phyloP scores from a whole-genome alignment of 169 alveolate species.

The Neospora caninum region DNA sequence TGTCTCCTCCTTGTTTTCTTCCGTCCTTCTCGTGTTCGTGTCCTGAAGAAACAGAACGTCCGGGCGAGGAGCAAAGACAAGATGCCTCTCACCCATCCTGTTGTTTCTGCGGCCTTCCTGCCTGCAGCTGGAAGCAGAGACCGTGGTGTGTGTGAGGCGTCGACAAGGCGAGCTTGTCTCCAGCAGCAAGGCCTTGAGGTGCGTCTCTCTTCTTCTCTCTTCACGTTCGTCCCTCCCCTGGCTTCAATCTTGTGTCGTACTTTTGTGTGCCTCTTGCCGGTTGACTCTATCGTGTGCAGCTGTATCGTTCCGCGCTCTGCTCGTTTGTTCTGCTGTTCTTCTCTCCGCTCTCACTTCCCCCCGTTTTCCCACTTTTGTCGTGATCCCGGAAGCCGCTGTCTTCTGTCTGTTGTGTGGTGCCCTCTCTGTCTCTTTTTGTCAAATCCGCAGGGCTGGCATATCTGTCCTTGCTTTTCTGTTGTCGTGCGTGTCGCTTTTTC shows the following conservation, averaged over 20 bases:
- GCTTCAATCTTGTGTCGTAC: not conserved
- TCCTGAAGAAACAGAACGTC: no score
- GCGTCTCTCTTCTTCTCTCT: conserved; percentile 8
- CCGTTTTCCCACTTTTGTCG: no score
- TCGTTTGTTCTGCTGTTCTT: not conserved
- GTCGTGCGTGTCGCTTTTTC: no score
- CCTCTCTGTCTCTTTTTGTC: no score
- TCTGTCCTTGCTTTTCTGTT: no score
- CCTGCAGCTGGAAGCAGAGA: conserved; percentile 32
- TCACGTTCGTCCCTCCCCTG: not conserved
- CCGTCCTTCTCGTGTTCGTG: no score
- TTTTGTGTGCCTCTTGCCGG: not conserved
- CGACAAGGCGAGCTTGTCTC: not conserved
- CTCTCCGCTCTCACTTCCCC: not conserved
- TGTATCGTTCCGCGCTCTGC: not conserved
- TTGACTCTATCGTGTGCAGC: not conserved
- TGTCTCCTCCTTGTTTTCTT: no score
- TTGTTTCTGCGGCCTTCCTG: not conserved
- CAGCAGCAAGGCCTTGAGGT: not conserved
- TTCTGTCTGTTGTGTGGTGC: no score
- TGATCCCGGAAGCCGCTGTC: no score
- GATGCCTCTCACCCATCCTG: no score
- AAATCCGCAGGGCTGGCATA: no score
- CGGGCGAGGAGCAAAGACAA: no score
- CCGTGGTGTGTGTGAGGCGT: not conserved